phyloP scores from a whole-genome alignment of 2,329 filamentous ascomycete genomes.

The Exophiala aquamarina region DNA sequence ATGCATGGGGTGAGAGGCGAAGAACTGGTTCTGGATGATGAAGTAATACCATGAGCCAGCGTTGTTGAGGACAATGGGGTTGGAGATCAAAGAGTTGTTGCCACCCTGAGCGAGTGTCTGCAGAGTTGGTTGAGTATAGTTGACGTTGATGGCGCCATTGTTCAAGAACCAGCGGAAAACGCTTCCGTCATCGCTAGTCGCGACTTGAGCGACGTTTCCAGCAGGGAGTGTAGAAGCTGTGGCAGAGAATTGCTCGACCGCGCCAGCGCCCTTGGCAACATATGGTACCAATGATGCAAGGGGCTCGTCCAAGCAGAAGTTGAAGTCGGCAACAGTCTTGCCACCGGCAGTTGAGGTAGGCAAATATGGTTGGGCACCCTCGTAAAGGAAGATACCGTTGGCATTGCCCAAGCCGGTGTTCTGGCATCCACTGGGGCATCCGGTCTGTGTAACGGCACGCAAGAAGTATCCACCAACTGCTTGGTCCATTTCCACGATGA shows the following conservation, averaged over 20 bases:
- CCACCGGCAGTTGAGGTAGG: constrained; percentile 29
- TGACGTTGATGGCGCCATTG: constrained; percentile 33
- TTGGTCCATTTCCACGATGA: constrained; percentile 46
- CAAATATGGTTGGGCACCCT: constrained; percentile 23
- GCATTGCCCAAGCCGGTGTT: constrained; percentile 27
- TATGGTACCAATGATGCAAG: constrained; percentile 29
- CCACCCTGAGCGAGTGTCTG: constrained; percentile 14
- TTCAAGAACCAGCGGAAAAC: constrained; percentile 37
- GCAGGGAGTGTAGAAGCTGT: constrained; percentile 24
- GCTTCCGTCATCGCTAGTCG: constrained; percentile 24
- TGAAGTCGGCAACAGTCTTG: constrained; percentile 30
- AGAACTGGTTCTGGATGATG: constrained; percentile 28
- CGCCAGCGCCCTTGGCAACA: constrained; percentile 24
- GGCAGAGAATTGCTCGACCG: constrained; percentile 29
- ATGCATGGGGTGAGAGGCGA: constrained; percentile 62
- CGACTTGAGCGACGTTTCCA: constrained; percentile 24
- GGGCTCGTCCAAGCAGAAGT: constrained; percentile 30
- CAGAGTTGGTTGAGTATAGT: constrained; percentile 35
- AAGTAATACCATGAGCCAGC: constrained; percentile 25
- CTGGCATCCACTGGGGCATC: constrained; percentile 25
- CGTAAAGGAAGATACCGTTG: constrained; percentile 30
- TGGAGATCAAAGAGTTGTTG: constrained; percentile 15
- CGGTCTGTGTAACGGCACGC: constrained; percentile 28
- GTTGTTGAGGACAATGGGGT: constrained; percentile 14
- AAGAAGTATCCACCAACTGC: constrained; percentile 44